These are phyloP conservation scores for Xylaria hypoxylon DNA, from an alignment of 2,329 filamentous ascomycete genomes.

Conservation along the genomic window DNA sequence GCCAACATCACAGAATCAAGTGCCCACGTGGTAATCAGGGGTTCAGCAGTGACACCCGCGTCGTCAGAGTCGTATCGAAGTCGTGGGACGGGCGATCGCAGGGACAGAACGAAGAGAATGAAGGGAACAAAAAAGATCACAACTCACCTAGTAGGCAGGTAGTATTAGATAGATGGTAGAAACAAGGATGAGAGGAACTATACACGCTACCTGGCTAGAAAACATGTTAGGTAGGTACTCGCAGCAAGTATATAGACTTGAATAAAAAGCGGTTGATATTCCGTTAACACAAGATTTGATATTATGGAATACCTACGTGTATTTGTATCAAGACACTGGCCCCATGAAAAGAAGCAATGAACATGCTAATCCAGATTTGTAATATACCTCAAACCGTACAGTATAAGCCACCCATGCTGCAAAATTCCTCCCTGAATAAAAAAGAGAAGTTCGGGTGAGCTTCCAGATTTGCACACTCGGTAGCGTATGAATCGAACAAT, in stretches of 20 bases:
- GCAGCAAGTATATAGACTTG: not conserved
- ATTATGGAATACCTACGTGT: constrained; percentile 28
- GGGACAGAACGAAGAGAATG: not conserved
- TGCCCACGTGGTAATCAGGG: constrained; percentile 16
- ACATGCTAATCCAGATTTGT: constrained; percentile 34
- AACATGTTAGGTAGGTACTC: not conserved
- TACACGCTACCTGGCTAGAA: not conserved
- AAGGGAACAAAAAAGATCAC: constrained; percentile 15
- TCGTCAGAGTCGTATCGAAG: not conserved
- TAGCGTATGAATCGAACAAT: constrained; percentile 43
- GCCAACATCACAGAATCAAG: not conserved
- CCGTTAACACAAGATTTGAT: not conserved
- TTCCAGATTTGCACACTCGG: constrained; percentile 31
- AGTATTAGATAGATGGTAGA: not conserved
- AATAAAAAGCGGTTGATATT: not conserved
- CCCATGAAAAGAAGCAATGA: constrained; percentile 20
- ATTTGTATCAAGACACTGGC: constrained; percentile 25
- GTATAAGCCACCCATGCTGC: constrained; percentile 29
- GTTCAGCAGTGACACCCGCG: not conserved
- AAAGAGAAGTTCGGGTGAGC: constrained; percentile 9
- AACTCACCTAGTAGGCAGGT: constrained; percentile 9
- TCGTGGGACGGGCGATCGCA: not conserved
- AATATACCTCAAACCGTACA: constrained; percentile 30
- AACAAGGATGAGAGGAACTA: not conserved
- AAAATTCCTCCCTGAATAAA: constrained; percentile 1